Percentiles rank a stretch among this genome's conserved stretches.
Conservation (phyloP, 495 filamentous ascomycete species). For the Pyronema omphalodes region DNA sequence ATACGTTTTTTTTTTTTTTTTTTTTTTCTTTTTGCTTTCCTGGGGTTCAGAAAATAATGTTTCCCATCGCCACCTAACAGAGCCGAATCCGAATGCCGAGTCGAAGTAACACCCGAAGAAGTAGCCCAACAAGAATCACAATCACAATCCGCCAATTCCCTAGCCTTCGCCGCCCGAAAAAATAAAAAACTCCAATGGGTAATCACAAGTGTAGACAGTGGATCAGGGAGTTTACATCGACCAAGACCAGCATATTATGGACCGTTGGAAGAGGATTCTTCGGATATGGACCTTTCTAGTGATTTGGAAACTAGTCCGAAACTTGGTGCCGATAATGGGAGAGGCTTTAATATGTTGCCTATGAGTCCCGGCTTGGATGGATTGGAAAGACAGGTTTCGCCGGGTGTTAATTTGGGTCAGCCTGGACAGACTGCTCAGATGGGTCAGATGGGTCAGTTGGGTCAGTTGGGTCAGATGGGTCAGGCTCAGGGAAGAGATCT, state of each 20-base stretch:
- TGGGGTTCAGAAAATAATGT: neutral
- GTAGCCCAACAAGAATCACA: neutral
- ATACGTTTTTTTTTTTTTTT: neutral
- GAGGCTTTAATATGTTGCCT: too few relatives aligned
- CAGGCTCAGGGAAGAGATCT: too few relatives aligned
- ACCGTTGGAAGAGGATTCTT: neutral
- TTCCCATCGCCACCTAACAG: neutral
- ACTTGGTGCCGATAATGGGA: too few relatives aligned
- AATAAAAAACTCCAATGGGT: neutral
- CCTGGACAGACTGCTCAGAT: too few relatives aligned
- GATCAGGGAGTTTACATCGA: neutral
- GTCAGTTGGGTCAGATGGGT: too few relatives aligned
- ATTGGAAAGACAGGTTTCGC: too few relatives aligned
- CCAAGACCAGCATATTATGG: slow-evolving; percentile 1
- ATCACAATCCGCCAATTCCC: neutral
- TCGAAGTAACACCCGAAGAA: slow-evolving; percentile 1
- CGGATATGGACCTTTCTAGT: neutral
- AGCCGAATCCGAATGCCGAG: slow-evolving; percentile 21
- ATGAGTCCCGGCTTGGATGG: too few relatives aligned
- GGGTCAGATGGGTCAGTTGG: too few relatives aligned
- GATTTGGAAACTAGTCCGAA: too few relatives aligned
- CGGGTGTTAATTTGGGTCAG: too few relatives aligned
- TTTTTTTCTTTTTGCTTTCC: neutral
- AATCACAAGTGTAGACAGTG: neutral
- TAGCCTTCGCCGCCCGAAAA: neutral